Base-by-base conservation (phyloP, 768 basidiomycete genomes). In the Hygrophoropsis aurantiaca region DNA sequence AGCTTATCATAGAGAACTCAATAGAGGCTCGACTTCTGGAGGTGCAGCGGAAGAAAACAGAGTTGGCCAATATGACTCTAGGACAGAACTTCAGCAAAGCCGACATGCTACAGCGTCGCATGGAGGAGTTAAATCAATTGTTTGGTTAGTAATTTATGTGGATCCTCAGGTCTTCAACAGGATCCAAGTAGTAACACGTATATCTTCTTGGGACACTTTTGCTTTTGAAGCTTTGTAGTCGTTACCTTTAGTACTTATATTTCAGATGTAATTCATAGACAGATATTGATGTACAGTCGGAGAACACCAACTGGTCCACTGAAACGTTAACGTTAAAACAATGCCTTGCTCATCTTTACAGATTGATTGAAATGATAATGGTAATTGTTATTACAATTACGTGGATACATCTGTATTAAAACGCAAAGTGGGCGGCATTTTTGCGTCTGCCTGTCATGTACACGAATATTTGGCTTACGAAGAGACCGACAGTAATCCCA, bases 31-130 rank as follows among this genome's bases (percentile, higher is more conserved):
- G 87, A 45, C 78, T 99, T 57, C 77, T 97, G 40, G 87, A 93
- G 68, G 92, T 98, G 6, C 95, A 99, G 70, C 79, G 77, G 67
- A 92, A 94, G 77, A 99, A 99, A 73, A 90, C 88, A 13, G 90
- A 86, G 54, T 71, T 99, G 47, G 95, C 95, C 35, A 92, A 97
- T 58, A 84, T 97, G 82, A 94, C 95, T 4, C 77, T 97, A 36
- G 91, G 89, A 33, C 83, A 90, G 54, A 86, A 80, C 59, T 79
- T 90, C 66, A 92, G 81, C 71, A 94, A 95, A 64, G 80, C 86
- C 33, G 94, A 98, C 60, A 71, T 98, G 55, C 69, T 90, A 65
- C 83, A 87, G 50, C 84, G 91, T 50, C 85, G 94, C 50, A 74
- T 93, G 79, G 90, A 94, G 57, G 94, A 97, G 59, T 77, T 95